phyloP scores from a whole-genome alignment of 768 basidiomycete species.

The Pleurotus eryngii region DNA sequence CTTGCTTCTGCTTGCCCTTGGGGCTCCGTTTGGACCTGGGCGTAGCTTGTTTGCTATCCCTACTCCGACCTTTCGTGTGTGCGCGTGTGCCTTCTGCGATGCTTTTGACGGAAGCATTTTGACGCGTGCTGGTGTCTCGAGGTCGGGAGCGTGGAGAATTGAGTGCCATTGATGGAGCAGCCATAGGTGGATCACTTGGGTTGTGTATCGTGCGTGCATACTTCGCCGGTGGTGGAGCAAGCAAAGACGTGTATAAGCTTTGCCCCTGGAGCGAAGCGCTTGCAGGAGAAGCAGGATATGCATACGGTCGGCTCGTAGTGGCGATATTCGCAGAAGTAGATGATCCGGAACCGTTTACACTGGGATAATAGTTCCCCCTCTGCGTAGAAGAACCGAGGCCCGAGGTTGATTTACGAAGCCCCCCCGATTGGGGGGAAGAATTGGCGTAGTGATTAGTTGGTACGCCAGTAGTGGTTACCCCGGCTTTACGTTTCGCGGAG shows the following conservation, averaged over 20 bases:
- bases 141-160: conserved; percentile 36
- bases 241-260: conserved; percentile 70
- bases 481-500: conserved; percentile 56
- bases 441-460: conserved; percentile 47
- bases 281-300: conserved; percentile 28
- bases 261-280: conserved; percentile 34
- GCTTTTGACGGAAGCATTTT: conserved; percentile 27
- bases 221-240: conserved; percentile 73
- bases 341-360: conserved; percentile 22
- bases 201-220: conserved; percentile 80
- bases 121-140: conserved; percentile 28
- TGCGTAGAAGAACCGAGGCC: conserved; percentile 42
- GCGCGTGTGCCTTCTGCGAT: conserved; percentile 47
- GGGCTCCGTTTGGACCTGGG: conserved; percentile 36
- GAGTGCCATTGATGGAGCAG: conserved; percentile 45
- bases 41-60: conserved; percentile 26
- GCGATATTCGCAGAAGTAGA: conserved; percentile 14
- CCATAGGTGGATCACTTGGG: conserved; percentile 62
- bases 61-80: conserved; percentile 34
- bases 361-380: conserved; percentile 30
- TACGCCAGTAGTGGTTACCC: conserved; percentile 20
- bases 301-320: conserved; percentile 28
- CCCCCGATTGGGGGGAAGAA: conserved; percentile 45
- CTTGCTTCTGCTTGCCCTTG: conserved; percentile 49
- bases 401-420: conserved; percentile 37